Conservation (phyloP, 352 stramenopile genomes). For the Globisporangium paroecandrum region DNA sequence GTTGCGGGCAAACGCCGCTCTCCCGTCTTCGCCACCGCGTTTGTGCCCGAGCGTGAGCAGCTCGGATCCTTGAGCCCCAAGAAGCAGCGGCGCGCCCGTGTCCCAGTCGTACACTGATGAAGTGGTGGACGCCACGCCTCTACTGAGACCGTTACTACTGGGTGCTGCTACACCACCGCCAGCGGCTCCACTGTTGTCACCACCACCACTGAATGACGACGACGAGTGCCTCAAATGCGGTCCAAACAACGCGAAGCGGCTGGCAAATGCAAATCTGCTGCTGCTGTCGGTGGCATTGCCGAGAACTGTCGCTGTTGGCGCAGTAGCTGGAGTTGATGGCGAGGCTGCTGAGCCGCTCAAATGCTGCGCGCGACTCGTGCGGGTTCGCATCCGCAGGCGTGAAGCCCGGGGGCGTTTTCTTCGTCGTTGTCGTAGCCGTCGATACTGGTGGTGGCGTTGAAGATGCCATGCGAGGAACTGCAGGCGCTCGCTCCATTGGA, state of each 20-base stretch:
- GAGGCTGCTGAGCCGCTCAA: slow-evolving; percentile 23
- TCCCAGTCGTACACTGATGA: background rate
- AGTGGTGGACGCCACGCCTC: background rate
- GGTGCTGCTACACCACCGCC: background rate
- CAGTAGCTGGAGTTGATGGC: background rate
- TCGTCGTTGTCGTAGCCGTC: slow-evolving; percentile 6
- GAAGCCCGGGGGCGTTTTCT: slow-evolving; percentile 54
- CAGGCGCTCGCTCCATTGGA: background rate
- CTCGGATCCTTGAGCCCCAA: background rate
- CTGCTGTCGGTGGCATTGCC: slow-evolving; percentile 2
- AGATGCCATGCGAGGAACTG: background rate
- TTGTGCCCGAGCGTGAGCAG: background rate
- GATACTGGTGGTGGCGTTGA: background rate
- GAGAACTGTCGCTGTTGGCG: background rate
- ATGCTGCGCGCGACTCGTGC: slow-evolving; percentile 40
- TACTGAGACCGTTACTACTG: slow-evolving; percentile 1
- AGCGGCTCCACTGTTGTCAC: slow-evolving; percentile 6
- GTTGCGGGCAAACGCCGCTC: background rate
- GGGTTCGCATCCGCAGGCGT: slow-evolving; percentile 55
- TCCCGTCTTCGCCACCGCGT: background rate
- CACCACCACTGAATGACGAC: background rate
- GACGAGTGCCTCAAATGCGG: slow-evolving; percentile 15
- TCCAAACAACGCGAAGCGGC: slow-evolving; percentile 46
- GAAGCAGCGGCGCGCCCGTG: background rate
- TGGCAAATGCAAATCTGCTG: slow-evolving; percentile 28